These are phyloP conservation scores for Globisporangium lucens DNA, from an alignment of 352 stramenopile species.

Conservation along the genomic window DNA sequence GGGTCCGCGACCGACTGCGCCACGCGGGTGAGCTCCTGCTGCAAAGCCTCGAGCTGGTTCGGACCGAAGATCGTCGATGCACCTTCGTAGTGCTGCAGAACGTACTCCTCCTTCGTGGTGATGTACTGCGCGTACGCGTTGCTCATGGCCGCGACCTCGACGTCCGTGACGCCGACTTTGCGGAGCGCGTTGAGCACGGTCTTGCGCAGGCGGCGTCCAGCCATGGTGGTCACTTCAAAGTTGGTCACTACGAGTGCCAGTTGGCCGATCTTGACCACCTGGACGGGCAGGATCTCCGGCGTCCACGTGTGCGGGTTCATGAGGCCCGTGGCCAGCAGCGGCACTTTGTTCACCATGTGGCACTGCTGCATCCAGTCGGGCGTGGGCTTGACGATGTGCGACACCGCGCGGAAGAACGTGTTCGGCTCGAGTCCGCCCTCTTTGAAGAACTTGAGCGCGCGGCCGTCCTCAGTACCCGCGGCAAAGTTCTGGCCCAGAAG, in stretches of 20 bases:
- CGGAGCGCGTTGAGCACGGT: slow-evolving; percentile 28
- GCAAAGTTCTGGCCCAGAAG: slow-evolving; percentile 48
- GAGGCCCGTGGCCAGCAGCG: slow-evolving; percentile 33
- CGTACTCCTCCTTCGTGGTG: slow-evolving; percentile 63
- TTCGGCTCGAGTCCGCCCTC: slow-evolving; percentile 37
- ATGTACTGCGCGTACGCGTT: slow-evolving; percentile 70
- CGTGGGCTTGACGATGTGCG: slow-evolving; percentile 25
- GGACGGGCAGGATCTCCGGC: slow-evolving; percentile 48
- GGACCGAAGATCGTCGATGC: slow-evolving; percentile 69
- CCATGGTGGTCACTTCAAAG: slow-evolving; percentile 67
- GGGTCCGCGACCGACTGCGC: slow-evolving; percentile 28
- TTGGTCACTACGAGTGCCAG: slow-evolving; percentile 46
- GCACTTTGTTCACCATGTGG: slow-evolving; percentile 37
- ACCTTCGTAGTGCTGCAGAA: slow-evolving; percentile 64
- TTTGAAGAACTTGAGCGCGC: slow-evolving; percentile 26
- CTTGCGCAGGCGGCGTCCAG: slow-evolving; percentile 40
- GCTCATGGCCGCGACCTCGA: slow-evolving; percentile 47
- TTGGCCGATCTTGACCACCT: slow-evolving; percentile 51
- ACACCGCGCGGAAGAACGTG: slow-evolving; percentile 22
- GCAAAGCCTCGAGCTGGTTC: slow-evolving; percentile 55
- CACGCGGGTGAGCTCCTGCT: slow-evolving; percentile 46
- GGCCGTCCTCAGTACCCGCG: slow-evolving; percentile 43
- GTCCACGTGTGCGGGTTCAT: slow-evolving; percentile 41
- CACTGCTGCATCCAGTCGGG: slow-evolving; percentile 41
- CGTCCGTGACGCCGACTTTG: slow-evolving; percentile 28